Evolutionary conservation across 352 stramenopile species (phyloP), one percentile per base, ranked within the genome.

Genomic region (Phytophthora brassicae): DNA sequence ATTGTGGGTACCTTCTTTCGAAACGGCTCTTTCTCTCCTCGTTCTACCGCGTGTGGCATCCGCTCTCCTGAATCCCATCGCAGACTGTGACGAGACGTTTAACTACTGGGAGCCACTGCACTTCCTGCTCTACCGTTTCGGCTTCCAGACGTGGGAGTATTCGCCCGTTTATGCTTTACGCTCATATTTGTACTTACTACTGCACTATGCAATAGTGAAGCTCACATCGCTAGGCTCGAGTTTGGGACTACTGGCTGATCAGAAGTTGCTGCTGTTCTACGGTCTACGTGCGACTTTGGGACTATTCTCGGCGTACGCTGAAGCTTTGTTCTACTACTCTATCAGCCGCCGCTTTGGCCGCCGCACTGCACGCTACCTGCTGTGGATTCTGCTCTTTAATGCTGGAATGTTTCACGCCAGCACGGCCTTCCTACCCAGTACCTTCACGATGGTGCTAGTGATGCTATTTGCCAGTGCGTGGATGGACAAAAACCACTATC

Each of bases 51-150:
- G 86, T 17, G 56, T 79, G 16, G 49, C 42, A 19, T 85, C 72
- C 16, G 86, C 89, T 45, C 61, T 95, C 1, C 28, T 91, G 38
- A 92, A 74, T 47, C 83, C 86, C 35, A 92, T 99, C 56, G 89
- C 88, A 23, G 97, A 99, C 84, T 99, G 97, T 63, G 97, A 99
- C 74, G 97, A 99, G 81, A 97, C 95, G 1, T 99, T 96, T 73
- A 99, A 99, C 83, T 99, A 99, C 77, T 99, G 97, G 97, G 97
- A 99, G 77, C 97, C 96, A 24, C 80, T 99, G n/a, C 96, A 99
- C 75, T 98, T 95, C 55, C 44, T 99, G 41, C 68, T 98, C n/a
- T 97, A 97, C 74, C 83, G 85, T 55, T 91, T 92, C 49, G 89
- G 89, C 20, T 87, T 95, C 60, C 89, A 97, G 72, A 96, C 89